Evolutionary conservation across 495 filamentous ascomycete genomes (phyloP).

Genomic region (Penicillium malachiteum): DNA sequence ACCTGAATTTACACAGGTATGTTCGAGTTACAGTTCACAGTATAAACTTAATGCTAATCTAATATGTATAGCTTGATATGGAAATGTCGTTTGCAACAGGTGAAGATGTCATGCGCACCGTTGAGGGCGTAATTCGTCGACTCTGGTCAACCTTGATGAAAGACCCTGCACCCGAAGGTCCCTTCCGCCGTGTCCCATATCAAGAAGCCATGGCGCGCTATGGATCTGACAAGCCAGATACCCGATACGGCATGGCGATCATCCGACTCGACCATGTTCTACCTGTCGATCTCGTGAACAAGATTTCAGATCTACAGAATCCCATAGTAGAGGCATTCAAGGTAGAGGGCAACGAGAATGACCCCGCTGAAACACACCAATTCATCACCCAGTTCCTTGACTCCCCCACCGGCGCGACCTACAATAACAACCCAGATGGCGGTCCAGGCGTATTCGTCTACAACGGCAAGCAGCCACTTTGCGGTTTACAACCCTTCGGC

Average conservation of each 20-base stretch:
- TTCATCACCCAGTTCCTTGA: constrained; percentile 71
- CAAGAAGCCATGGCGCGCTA: constrained; percentile 74
- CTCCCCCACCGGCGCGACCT: constrained; percentile 56
- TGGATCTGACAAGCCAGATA: constrained; percentile 91
- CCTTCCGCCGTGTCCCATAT: constrained; percentile 67
- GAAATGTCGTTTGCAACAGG: constrained; percentile 84
- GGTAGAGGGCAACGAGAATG: constrained; percentile 47
- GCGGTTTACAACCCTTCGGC: constrained; percentile 72
- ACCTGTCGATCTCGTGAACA: constrained; percentile 63
- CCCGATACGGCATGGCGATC: constrained; percentile 65
- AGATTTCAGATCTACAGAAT: constrained; percentile 61
- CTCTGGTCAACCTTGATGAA: constrained; percentile 53
- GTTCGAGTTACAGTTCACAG: neutral
- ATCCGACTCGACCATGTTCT: constrained; percentile 59
- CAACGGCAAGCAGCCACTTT: constrained; percentile 66
- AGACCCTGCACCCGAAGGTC: constrained; percentile 36
- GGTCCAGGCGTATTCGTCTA: constrained; percentile 74
- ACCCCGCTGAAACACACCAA: constrained; percentile 48
- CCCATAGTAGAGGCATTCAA: constrained; percentile 74
- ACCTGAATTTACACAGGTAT: constrained; percentile 93
- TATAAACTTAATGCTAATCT: constrained; percentile 1
- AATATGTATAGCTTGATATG: constrained; percentile 67
- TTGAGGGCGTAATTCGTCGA: constrained; percentile 63
- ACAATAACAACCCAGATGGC: constrained; percentile 65
- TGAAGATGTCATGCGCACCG: constrained; percentile 66